phyloP scores from a whole-genome alignment of 1,284 basidiomycete genomes.

The Cutaneotrichosporon cavernicola region DNA sequence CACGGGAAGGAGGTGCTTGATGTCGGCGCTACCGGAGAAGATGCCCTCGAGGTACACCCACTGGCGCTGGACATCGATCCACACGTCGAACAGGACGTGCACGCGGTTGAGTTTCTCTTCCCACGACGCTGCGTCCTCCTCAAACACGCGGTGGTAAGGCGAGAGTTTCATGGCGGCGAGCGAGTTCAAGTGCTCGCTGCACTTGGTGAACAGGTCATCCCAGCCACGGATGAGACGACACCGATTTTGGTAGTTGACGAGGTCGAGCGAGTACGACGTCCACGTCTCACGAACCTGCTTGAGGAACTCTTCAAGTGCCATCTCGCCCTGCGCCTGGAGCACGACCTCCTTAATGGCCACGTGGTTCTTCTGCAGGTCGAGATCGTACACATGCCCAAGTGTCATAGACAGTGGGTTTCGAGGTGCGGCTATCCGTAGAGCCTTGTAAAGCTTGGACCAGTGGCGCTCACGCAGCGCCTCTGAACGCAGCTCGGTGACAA shows the following conservation, averaged over 20 bases:
- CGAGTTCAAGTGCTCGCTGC: conserved; percentile 93
- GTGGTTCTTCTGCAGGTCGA: conserved; percentile 94
- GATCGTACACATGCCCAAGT: conserved; percentile 92
- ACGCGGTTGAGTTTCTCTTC: conserved; percentile 93
- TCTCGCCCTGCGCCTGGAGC: conserved; percentile 97
- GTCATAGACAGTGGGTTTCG: conserved; percentile 77
- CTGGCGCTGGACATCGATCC: conserved; percentile 99
- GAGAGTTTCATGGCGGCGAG: conserved; percentile 95
- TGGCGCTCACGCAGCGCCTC: conserved; percentile 97
- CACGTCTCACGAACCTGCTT: conserved; percentile 95
- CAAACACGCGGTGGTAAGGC: conserved; percentile 95
- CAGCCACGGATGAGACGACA: conserved; percentile 94
- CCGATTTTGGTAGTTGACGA: conserved; percentile 99
- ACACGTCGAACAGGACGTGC: conserved; percentile 94
- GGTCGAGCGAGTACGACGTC: conserved; percentile 91
- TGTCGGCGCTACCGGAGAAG: conserved; percentile 97
- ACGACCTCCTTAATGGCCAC: conserved; percentile 88
- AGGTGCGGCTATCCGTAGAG: conserved; percentile 67
- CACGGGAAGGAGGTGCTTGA: conserved; percentile 95
- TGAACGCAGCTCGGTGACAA: conserved; percentile 90
- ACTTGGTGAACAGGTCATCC: conserved; percentile 97
- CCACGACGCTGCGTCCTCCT: conserved; percentile 90
- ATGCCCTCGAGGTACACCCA: conserved; percentile 99
- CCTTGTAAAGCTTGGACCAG: conserved; percentile 97
- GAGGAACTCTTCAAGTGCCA: conserved; percentile 91